Evolutionary conservation across 2,329 filamentous ascomycete species (phyloP).

Genomic region (Stemphylium beticola): DNA sequence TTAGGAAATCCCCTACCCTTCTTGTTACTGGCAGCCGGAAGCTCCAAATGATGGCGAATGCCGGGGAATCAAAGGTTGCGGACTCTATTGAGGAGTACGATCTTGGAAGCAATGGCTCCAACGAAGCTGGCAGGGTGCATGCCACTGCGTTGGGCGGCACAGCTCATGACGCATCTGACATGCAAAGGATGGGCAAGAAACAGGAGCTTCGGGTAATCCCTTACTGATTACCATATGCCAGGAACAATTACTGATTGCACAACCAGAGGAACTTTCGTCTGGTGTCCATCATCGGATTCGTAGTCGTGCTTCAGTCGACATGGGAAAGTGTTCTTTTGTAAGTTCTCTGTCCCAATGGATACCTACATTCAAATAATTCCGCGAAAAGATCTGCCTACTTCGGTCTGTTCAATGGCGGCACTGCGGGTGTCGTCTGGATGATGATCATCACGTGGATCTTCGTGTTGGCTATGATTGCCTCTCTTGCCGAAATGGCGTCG

Average conservation of each 20-base stretch:
- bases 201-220: constrained; percentile 24
- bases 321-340: constrained; percentile 28
- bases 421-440: constrained; percentile 37
- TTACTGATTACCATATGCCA: neutral
- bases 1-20: no score
- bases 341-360: neutral
- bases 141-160: constrained; percentile 17
- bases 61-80: no score
- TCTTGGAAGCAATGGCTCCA: constrained; percentile 2
- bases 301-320: constrained; percentile 24
- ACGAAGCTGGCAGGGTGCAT: constrained; percentile 8
- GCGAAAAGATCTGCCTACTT: constrained; percentile 14
- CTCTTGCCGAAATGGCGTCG: constrained; percentile 9
- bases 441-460: constrained; percentile 31
- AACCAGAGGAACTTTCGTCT: constrained; percentile 24
- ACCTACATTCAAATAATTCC: neutral
- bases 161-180: constrained; percentile 23
- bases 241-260: neutral
- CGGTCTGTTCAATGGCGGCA: constrained; percentile 32
- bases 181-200: constrained; percentile 33
- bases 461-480: constrained; percentile 29
- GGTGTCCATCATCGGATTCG: constrained; percentile 25
- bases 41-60: no score
- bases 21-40: no score
- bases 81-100: constrained; percentile 19